Evolutionary conservation across 257 asterid species (phyloP).

Genomic region (Solanum bulbocastanum): DNA sequence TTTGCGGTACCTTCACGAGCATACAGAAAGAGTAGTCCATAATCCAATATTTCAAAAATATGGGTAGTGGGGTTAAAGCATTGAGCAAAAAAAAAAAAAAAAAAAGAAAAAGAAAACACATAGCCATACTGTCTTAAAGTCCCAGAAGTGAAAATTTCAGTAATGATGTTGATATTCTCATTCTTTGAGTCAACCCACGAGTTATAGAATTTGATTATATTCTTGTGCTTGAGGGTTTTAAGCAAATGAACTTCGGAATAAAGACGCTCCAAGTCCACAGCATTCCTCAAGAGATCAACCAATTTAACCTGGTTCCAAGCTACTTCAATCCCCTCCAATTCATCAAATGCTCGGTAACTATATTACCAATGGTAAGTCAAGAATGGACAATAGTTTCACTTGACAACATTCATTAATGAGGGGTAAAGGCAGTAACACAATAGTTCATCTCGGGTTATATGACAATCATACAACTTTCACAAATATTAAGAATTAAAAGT

Average conservation of each 20-base stretch:
- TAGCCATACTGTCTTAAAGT: conserved; percentile 74
- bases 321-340: conserved; percentile 88
- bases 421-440: background rate
- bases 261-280: conserved; percentile 73
- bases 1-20: conserved; percentile 59
- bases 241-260: conserved; percentile 94
- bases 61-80: background rate
- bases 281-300: conserved; percentile 60
- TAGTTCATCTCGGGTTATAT: background rate
- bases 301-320: conserved; percentile 95
- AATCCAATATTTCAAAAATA: background rate
- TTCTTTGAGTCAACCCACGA: conserved; percentile 78
- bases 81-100: background rate
- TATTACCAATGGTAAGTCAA: conserved; percentile 28
- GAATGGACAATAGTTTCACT: conserved; percentile 15
- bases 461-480: background rate
- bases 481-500: background rate
- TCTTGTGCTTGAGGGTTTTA: conserved; percentile 85
- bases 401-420: background rate
- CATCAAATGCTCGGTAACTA: conserved; percentile 93
- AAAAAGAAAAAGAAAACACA: background rate
- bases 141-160: conserved; percentile 92
- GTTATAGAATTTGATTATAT: conserved; percentile 80
- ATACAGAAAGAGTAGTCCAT: conserved; percentile 1
- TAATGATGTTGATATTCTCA: conserved; percentile 84